A percentile compares a stretch with the other conserved stretches of the same genome.
phyloP scores from a whole-genome alignment of 1,139 yeast species.

The Saccharomyces pastorianus region DNA sequence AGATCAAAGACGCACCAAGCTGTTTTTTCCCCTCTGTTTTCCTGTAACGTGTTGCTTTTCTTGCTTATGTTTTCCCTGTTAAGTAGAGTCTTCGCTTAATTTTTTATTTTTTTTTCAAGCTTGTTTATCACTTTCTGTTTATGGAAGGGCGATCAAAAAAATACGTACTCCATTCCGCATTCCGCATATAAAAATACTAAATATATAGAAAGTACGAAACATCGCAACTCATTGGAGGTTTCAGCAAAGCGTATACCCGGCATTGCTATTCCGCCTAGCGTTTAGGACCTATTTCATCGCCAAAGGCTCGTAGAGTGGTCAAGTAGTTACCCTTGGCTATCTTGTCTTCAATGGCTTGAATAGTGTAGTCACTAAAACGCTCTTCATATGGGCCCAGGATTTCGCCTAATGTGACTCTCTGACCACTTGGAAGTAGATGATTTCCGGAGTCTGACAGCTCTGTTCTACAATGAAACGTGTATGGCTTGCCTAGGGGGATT shows the following conservation, averaged over 20 bases:
- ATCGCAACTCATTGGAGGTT: too few species aligned
- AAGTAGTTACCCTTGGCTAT: conserved; percentile 15
- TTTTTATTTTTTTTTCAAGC: neutral
- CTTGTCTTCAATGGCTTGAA: conserved; percentile 11
- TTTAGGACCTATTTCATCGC: conserved; percentile 6
- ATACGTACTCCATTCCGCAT: neutral
- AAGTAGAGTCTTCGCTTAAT: neutral
- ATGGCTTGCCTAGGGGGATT: conserved; percentile 13
- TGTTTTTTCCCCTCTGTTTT: neutral
- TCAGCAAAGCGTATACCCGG: neutral
- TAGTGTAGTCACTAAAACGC: conserved; percentile 9
- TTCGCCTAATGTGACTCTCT: neutral
- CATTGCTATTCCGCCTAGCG: too few species aligned
- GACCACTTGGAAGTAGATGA: neutral
- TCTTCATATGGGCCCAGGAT: conserved; percentile 18
- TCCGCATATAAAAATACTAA: neutral
- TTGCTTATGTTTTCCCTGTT: too few species aligned
- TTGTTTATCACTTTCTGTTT: neutral
- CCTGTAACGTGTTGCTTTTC: too few species aligned
- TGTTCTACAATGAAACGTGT: neutral
- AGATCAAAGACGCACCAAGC: too few species aligned
- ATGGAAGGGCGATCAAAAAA: neutral
- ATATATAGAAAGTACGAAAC: neutral
- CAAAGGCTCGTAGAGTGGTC: conserved; percentile 13
- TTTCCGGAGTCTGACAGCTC: neutral